A percentile compares a stretch with the other conserved stretches of the same genome.
These are phyloP conservation scores for Cenchrus americanus DNA, from an alignment of 176 grass and related monocot genomes.

Conservation along the genomic window DNA sequence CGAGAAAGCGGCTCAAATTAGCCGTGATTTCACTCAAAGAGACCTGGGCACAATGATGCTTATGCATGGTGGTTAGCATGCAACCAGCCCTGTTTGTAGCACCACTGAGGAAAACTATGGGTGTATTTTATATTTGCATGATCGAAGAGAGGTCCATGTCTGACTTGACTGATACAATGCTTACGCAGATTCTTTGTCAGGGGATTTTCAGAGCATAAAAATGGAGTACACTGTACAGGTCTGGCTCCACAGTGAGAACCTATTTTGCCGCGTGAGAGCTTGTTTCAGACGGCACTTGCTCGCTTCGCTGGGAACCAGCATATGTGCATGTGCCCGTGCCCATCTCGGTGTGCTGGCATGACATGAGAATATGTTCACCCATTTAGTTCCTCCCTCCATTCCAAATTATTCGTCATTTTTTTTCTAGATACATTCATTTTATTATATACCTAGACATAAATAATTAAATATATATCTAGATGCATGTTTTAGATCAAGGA, in stretches of 20 bases:
- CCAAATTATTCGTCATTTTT: too few relatives aligned
- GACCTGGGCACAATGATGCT: conserved; percentile 23
- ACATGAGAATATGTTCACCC: background rate
- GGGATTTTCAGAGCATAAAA: background rate
- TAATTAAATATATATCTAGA: too few relatives aligned
- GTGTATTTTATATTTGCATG: background rate
- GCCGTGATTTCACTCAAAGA: conserved; percentile 18
- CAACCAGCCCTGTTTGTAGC: conserved; percentile 8
- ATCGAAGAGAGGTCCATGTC: background rate
- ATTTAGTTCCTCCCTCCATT: too few relatives aligned
- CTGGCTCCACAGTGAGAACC: background rate
- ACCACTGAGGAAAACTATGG: conserved; percentile 10
- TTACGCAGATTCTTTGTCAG: background rate
- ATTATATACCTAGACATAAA: too few relatives aligned
- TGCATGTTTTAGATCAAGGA: too few relatives aligned
- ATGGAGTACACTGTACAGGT: background rate
- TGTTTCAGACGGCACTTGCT: background rate
- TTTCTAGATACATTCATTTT: too few relatives aligned
- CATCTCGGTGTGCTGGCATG: background rate
- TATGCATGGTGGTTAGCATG: conserved; percentile 10
- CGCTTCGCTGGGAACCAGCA: background rate
- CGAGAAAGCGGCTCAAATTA: background rate
- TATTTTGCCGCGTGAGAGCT: background rate
- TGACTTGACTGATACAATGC: conserved; percentile 20
- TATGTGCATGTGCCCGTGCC: background rate